A percentile compares a stretch with the other conserved stretches of the same genome.
Conservation (phyloP, 352 stramenopile genomes). For the Phytophthora rubi region DNA sequence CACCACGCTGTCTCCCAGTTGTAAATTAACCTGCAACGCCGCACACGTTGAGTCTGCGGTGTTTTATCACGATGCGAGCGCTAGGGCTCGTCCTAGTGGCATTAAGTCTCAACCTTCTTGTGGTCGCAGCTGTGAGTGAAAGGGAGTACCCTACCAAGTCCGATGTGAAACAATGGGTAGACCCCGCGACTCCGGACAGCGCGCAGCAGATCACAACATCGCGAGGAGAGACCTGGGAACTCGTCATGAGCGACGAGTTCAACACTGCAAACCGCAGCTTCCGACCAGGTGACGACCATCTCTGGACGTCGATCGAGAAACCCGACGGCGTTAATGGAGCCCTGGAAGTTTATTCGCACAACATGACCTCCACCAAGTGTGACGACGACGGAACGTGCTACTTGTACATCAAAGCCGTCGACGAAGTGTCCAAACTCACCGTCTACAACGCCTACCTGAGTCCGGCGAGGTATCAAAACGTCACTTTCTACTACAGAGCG, state of each 20-base stretch:
- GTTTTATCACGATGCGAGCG: constrained; percentile 6
- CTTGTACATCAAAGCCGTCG: constrained; percentile 57
- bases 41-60: background rate
- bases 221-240: constrained; percentile 51
- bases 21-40: constrained; percentile 9
- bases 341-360: constrained; percentile 93
- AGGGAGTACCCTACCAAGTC: constrained; percentile 52
- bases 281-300: constrained; percentile 88
- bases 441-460: constrained; percentile 59
- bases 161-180: constrained; percentile 52
- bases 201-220: constrained; percentile 40
- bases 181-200: constrained; percentile 48
- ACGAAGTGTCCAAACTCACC: constrained; percentile 43
- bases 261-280: constrained; percentile 87
- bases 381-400: constrained; percentile 58
- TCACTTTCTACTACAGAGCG: constrained; percentile 55
- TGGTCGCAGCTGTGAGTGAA: background rate
- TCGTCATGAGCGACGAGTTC: constrained; percentile 96
- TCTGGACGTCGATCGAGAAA: constrained; percentile 94
- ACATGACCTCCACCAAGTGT: constrained; percentile 73
- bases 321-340: constrained; percentile 92
- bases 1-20: constrained; percentile 4
- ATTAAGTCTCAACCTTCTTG: background rate
- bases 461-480: constrained; percentile 48
- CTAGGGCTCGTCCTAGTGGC: background rate